Conservation (phyloP, 306 rosid genomes). For the Echinosophora koreensis region DNA sequence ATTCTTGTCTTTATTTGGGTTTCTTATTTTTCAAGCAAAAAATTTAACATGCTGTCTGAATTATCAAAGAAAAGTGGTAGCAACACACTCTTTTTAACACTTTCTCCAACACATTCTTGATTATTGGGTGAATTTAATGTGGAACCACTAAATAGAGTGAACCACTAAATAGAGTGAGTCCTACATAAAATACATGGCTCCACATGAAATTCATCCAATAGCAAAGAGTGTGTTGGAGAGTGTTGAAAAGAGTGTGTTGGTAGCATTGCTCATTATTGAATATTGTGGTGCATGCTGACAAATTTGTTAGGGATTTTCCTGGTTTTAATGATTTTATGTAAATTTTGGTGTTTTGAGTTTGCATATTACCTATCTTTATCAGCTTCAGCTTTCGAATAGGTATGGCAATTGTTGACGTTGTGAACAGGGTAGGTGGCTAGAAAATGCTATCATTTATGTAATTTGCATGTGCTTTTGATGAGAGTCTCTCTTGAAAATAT, state of each 20-base stretch:
- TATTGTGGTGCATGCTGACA: constrained; percentile 10
- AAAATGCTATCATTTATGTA: constrained; percentile 23
- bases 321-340: constrained; percentile 2
- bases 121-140: no score
- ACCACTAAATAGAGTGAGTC: no score
- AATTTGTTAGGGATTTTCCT: constrained; percentile 9
- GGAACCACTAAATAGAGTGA: no score
- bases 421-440: constrained; percentile 11
- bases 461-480: constrained; percentile 16
- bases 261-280: background rate
- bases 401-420: background rate
- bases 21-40: constrained; percentile 29
- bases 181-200: no score
- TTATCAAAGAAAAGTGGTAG: background rate
- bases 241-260: no score
- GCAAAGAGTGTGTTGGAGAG: no score
- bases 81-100: no score
- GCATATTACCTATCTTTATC: background rate
- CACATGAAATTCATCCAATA: no score
- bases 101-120: no score
- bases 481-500: background rate
- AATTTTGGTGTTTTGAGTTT: constrained; percentile 31
- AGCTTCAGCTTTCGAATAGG: constrained; percentile 17
- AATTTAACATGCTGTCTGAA: background rate
- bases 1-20: constrained; percentile 6